Evolutionary conservation across 805 yeast species (phyloP), one percentile per base, ranked within the genome.

Genomic region (Priceomyces castillae): DNA sequence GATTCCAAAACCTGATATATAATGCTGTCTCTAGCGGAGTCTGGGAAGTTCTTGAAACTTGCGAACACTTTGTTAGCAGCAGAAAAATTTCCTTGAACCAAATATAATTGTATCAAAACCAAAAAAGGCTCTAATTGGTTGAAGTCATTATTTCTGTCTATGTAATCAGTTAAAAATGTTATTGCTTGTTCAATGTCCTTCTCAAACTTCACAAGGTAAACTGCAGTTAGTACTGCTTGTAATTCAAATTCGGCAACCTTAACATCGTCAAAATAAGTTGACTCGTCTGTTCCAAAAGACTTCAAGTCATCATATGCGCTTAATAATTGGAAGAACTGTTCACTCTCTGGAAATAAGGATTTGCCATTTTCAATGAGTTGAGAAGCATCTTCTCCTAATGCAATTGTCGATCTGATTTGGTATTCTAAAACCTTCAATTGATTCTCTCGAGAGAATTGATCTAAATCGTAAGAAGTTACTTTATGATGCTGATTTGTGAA

Each of bases 1-100:
- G 95, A 81, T 61, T 88, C 95, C 23, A 89, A 79, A 25, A 89
- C 74, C 53, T 88, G 90, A 61, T 79, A 80, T 37, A 87, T 78
- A 28, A 90, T 77, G 51, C 81, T 84, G 65, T 90, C 97, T 46
- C 65, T 57, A 25, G 69, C 54, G 16, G 58, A 47, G 37, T 56
- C 62, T 1, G 74, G 73, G 49, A 68, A 62, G 35, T 50, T 53
- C 33, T 59, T 54, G 46, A 70, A 67, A 35, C 47, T 54, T 41
- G 50, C 48, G 48, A 65, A 69, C 26, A 68, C 50, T 41, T 61
- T 58, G 52, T 51, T 50, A 23, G 75, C 75, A 34, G 56, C 53
- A 16, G 58, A 38, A 44, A 62, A 62, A 44, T 64, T 59, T 23
- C 72, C 76, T 45, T 65, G 61, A 37, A 60, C 49, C 52, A 71